A percentile compares a stretch with the other conserved stretches of the same genome.
These are phyloP conservation scores for Pseudozyma sp. DNA, from an alignment of 1,284 basidiomycete species.

Conservation along the genomic window DNA sequence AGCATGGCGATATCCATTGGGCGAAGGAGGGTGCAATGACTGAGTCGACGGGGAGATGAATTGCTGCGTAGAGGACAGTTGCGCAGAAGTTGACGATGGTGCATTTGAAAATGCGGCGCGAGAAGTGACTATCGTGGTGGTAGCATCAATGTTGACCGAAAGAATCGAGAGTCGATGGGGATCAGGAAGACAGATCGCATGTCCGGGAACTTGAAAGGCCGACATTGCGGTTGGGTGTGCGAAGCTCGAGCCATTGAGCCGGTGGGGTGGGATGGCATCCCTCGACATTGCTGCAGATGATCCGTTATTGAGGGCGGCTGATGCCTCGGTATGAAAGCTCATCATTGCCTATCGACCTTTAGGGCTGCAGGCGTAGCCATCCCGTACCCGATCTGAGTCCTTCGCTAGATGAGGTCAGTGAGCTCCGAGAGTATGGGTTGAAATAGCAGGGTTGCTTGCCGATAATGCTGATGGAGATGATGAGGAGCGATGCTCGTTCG, in stretches of 20 bases:
- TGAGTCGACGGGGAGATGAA: background rate
- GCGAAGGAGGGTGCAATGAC: slow-evolving; percentile 9
- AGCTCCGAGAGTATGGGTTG: too few species aligned
- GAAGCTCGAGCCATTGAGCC: background rate
- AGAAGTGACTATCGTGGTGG: slow-evolving; percentile 23
- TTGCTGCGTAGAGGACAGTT: background rate
- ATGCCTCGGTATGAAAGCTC: slow-evolving; percentile 2
- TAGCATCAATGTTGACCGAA: slow-evolving; percentile 40
- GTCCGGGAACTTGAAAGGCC: slow-evolving; percentile 30
- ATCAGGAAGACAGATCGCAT: slow-evolving; percentile 37
- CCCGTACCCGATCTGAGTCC: background rate
- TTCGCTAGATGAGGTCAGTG: too few species aligned
- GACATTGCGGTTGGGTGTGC: background rate
- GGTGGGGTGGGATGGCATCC: slow-evolving; percentile 2
- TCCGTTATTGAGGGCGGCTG: background rate
- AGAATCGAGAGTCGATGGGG: slow-evolving; percentile 46
- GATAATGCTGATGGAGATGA: slow-evolving; percentile 3
- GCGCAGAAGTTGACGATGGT: background rate
- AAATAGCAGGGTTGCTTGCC: too few species aligned
- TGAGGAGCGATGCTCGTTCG: background rate
- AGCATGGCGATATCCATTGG: slow-evolving; percentile 8
- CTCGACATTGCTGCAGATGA: background rate
- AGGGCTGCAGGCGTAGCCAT: slow-evolving; percentile 4
- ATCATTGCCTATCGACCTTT: background rate
- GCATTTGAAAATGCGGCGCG: background rate